Evolutionary conservation across 2,329 filamentous ascomycete species (phyloP).

Genomic region (Calonectria hongkongensis): DNA sequence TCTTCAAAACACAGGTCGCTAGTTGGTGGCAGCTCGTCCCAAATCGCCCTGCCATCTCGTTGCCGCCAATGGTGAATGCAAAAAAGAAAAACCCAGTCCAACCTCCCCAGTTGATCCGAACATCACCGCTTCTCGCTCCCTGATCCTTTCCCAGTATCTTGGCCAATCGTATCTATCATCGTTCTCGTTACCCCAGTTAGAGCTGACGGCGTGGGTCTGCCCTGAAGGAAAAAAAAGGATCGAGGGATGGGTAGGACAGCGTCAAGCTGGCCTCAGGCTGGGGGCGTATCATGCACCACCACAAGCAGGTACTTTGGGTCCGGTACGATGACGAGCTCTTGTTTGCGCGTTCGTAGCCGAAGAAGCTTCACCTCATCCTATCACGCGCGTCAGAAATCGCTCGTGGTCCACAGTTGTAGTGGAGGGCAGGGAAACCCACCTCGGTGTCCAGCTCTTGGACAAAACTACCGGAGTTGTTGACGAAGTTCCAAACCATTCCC

Average conservation of each 20-base stretch:
- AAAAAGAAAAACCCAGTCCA: conserved; percentile 41
- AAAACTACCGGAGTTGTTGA: conserved; percentile 80
- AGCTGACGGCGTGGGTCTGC: conserved; percentile 37
- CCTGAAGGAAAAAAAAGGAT: conserved; percentile 21
- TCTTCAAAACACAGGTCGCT: conserved; percentile 17
- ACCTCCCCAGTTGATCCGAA: conserved; percentile 4
- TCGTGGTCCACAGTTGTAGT: conserved; percentile 28
- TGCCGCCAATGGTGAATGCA: conserved; percentile 38
- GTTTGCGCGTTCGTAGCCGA: conserved; percentile 86
- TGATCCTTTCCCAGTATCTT: conserved; percentile 35
- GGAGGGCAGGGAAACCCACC: conserved; percentile 62
- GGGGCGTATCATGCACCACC: conserved; percentile 87
- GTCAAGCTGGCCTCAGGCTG: conserved; percentile 66
- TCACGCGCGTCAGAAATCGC: conserved; percentile 48
- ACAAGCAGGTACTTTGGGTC: conserved; percentile 87
- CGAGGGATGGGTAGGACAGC: conserved; percentile 46
- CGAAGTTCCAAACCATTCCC: conserved; percentile 84
- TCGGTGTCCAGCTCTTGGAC: conserved; percentile 84
- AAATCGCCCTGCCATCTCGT: conserved; percentile 30
- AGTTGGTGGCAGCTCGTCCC: conserved; percentile 37
- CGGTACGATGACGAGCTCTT: conserved; percentile 89
- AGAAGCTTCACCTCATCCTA: conserved; percentile 86
- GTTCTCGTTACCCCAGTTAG: conserved; percentile 37
- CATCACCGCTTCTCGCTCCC: conserved; percentile 32
- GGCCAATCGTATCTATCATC: conserved; percentile 38